Conservation (phyloP, 345 rosid species). For the Citrus australasica region DNA sequence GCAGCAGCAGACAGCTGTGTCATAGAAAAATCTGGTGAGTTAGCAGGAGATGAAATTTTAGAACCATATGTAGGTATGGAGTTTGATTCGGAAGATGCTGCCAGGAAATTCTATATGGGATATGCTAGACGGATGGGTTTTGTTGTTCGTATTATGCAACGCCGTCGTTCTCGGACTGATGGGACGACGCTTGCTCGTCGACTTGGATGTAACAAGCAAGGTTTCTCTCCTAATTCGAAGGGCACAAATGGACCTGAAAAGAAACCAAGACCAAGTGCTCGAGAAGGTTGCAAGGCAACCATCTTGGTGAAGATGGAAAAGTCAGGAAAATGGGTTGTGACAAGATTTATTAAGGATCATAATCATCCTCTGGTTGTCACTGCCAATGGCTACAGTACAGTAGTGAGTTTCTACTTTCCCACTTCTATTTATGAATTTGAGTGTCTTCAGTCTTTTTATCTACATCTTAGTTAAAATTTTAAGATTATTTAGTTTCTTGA, state of each 20-base stretch:
- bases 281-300: constrained; percentile 88
- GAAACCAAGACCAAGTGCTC: constrained; percentile 56
- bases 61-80: constrained; percentile 81
- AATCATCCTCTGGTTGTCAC: constrained; percentile 63
- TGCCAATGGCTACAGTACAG: constrained; percentile 39
- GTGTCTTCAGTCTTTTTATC: constrained; percentile 5
- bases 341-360: constrained; percentile 76
- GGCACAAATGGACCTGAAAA: constrained; percentile 42
- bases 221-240: constrained; percentile 56
- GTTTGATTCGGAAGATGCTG: constrained; percentile 75
- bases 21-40: constrained; percentile 35
- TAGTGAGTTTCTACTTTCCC: constrained; percentile 36
- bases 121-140: constrained; percentile 69
- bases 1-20: constrained; percentile 26
- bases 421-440: neutral
- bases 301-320: constrained; percentile 75
- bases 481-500: constrained; percentile 5
- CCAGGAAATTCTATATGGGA: constrained; percentile 54
- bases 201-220: constrained; percentile 82
- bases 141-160: constrained; percentile 74
- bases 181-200: constrained; percentile 80
- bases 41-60: constrained; percentile 31
- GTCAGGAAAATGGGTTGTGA: constrained; percentile 76
- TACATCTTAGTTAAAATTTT: neutral
- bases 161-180: constrained; percentile 75